These are phyloP conservation scores for Pyrrhoderma noxium DNA, from an alignment of 1,284 basidiomycete species.

Conservation along the genomic window DNA sequence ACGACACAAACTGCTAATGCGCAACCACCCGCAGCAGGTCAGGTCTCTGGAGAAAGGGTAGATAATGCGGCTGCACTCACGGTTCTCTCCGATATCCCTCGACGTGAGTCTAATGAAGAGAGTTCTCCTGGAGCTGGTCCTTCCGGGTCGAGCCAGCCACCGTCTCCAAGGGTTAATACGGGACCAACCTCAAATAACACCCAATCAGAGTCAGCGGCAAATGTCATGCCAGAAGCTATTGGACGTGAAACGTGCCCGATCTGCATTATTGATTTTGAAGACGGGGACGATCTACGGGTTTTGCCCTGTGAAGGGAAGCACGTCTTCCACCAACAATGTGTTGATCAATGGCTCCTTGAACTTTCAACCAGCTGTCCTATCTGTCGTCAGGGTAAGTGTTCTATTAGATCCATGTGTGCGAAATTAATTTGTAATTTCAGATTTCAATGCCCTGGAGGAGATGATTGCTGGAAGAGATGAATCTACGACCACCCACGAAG, in stretches of 20 bases:
- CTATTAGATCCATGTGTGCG: neutral
- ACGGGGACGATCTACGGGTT: constrained; percentile 83
- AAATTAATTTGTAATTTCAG: too few relatives aligned
- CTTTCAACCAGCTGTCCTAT: constrained; percentile 88
- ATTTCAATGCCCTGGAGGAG: constrained; percentile 43
- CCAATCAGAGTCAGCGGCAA: neutral
- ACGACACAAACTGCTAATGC: neutral
- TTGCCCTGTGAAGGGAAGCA: constrained; percentile 87
- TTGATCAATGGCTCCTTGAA: constrained; percentile 83
- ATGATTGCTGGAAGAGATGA: constrained; percentile 34
- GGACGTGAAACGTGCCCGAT: constrained; percentile 87
- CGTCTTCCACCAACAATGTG: constrained; percentile 77
- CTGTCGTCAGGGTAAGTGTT: constrained; percentile 71
- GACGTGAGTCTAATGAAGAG: constrained; percentile 5
- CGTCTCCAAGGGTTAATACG: neutral
- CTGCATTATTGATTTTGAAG: constrained; percentile 88
- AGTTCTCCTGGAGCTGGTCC: constrained; percentile 15
- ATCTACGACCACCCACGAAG: constrained; percentile 22
- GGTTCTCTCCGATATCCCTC: neutral
- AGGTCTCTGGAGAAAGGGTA: neutral
- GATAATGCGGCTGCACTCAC: neutral
- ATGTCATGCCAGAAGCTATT: constrained; percentile 49
- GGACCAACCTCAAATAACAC: neutral
- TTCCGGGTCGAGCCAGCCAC: neutral
- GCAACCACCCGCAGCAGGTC: neutral